Percentiles rank a stretch among this genome's conserved stretches.
phyloP scores from a whole-genome alignment of 495 filamentous ascomycete genomes.

The Penicillium salamii region DNA sequence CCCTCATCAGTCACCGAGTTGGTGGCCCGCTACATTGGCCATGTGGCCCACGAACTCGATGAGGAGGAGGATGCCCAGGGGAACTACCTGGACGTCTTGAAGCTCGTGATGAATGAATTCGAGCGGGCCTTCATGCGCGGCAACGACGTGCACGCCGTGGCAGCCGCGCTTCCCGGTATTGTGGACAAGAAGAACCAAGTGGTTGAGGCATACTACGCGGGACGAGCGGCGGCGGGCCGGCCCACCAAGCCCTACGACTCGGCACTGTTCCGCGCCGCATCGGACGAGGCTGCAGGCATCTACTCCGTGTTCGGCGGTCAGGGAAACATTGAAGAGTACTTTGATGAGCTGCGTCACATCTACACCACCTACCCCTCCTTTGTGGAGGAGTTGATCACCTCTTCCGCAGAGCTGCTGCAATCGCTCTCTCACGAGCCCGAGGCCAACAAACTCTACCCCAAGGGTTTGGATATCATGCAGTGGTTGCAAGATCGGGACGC shows the following conservation, averaged over 20 bases:
- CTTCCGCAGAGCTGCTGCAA: conserved; percentile 78
- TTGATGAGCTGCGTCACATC: conserved; percentile 89
- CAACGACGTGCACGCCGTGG: conserved; percentile 93
- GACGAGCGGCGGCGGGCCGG: conserved; percentile 76
- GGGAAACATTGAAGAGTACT: conserved; percentile 99
- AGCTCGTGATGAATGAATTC: conserved; percentile 87
- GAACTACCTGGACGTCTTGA: conserved; percentile 82
- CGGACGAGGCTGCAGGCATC: conserved; percentile 70
- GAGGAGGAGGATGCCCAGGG: conserved; percentile 85
- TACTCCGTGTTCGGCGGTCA: conserved; percentile 98
- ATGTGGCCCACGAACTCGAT: conserved; percentile 79
- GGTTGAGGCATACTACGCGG: conserved; percentile 84
- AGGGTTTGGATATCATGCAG: conserved; percentile 87
- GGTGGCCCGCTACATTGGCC: conserved; percentile 87
- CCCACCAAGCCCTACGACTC: conserved; percentile 87
- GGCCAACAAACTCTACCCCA: conserved; percentile 91
- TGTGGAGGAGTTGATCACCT: conserved; percentile 75
- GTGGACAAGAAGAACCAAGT: conserved; percentile 83
- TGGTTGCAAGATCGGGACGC: conserved; percentile 86
- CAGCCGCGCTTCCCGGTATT: conserved; percentile 81
- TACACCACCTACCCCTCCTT: conserved; percentile 89
- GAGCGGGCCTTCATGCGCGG: conserved; percentile 91
- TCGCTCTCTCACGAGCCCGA: conserved; percentile 79
- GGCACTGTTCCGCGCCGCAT: conserved; percentile 83
- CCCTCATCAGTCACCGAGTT: conserved; percentile 90